Conservation (phyloP, 2,329 filamentous ascomycete genomes). For the Phialophora macrospora region DNA sequence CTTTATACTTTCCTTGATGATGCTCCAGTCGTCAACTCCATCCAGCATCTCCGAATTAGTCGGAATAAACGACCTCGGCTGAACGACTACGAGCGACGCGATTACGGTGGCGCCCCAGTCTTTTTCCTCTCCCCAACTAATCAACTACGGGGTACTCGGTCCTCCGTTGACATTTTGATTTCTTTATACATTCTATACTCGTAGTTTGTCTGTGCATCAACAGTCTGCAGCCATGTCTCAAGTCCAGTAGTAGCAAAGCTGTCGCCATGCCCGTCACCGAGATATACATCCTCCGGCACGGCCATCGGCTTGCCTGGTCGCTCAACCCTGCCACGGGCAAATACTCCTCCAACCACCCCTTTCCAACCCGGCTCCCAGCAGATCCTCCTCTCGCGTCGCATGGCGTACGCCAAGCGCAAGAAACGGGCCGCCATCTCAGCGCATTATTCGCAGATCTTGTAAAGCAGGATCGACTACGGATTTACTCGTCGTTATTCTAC, state of each 20-base stretch:
- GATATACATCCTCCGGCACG: constrained; percentile 39
- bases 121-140: background rate
- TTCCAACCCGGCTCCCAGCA: constrained; percentile 84
- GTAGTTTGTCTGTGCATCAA: background rate
- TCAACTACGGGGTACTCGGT: background rate
- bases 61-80: background rate
- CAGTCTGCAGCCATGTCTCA: background rate
- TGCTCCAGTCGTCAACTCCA: too few species aligned
- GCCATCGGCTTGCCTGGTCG: constrained; percentile 84
- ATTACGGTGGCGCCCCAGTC: background rate
- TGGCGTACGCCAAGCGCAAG: constrained; percentile 79
- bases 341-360: constrained; percentile 74
- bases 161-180: background rate
- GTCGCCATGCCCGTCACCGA: constrained; percentile 39
- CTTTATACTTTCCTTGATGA: too few species aligned
- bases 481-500: constrained; percentile 88
- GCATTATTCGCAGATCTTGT: constrained; percentile 66
- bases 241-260: background rate
- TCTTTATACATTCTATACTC: background rate
- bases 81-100: background rate
- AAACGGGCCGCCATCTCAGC: constrained; percentile 71
- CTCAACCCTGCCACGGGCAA: constrained; percentile 79
- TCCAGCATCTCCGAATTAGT: background rate
- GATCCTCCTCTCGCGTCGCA: constrained; percentile 88
- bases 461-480: constrained; percentile 55